Base-by-base conservation (phyloP, 2,329 filamentous ascomycete species). In the Lachnellula willkommii region DNA sequence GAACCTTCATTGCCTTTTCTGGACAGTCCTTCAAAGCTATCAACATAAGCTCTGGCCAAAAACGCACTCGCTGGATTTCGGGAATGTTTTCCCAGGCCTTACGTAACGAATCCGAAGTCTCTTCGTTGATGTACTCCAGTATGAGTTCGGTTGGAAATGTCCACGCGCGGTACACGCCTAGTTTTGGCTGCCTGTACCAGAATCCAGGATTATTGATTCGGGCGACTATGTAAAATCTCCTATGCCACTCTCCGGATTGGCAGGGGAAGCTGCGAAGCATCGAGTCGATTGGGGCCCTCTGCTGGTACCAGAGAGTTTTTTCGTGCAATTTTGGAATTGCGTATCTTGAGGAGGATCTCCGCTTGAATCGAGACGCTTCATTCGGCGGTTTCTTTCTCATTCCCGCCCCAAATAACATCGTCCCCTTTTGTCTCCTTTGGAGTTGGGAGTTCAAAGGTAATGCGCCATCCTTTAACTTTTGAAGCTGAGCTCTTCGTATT, bases 11-110 rank as follows among this genome's bases (percentile, higher is more conserved):
- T 39, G 58, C 59, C 35, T 58, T 50, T 5, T 54, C 43, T 35
- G 66, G 65, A 45, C 58, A 42, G 15, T 47, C 22, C 47, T 48
- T 45, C n/a, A 68, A 35, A 32, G 58, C 43, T 8, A 32, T 52
- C 5, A 60, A 36, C 58, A 67, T 63, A 17, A 66, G 53, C 24
- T 61, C 57, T 28, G 59, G 60, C 64, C 65, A 66, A 7, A 51
- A 14, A 35, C 17, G 53, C 24, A 9, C 24, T 39, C 47, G 36
- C 14, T 43, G 50, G 39, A 39, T 17, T 35, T 8, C 3, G 9
- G 35, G 28, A 46, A 53, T 15, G 39, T 47, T 35, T 26, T 43
- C 40, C 63, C 63, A 58, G 17, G 17, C n/a, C 57, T 48, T 36
- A 24, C 45, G 28, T 53, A 55, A 22, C 11, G 42, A 15, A n/a